phyloP scores from a whole-genome alignment of 2,329 filamentous ascomycete species.

The Pseudogymnoascus sp. region DNA sequence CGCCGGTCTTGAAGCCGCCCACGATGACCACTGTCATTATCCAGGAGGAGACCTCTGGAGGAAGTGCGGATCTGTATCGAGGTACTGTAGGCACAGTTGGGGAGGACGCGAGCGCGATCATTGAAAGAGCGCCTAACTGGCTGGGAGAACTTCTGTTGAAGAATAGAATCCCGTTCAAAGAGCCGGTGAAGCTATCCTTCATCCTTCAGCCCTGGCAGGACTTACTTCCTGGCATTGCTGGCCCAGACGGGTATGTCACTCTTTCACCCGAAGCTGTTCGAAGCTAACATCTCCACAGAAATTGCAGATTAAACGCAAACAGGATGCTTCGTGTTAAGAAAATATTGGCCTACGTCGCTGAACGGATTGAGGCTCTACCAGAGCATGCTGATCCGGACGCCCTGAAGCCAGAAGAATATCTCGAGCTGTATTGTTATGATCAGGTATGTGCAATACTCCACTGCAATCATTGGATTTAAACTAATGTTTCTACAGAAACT shows the following conservation, averaged over 20 bases:
- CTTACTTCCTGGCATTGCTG: constrained; percentile 63
- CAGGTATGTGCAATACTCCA: constrained; percentile 50
- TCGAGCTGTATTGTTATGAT: constrained; percentile 91
- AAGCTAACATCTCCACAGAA: constrained; percentile 35
- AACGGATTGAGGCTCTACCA: constrained; percentile 70
- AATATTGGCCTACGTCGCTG: constrained; percentile 83
- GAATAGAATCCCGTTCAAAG: constrained; percentile 76
- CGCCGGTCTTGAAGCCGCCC: constrained; percentile 66
- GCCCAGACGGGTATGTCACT: constrained; percentile 52
- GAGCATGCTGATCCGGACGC: constrained; percentile 49
- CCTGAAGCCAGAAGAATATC: constrained; percentile 79
- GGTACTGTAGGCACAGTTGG: constrained; percentile 75
- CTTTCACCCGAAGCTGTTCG: constrained; percentile 12
- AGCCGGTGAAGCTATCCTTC: constrained; percentile 95
- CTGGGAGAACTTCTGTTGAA: constrained; percentile 75
- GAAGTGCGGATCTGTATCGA: constrained; percentile 78
- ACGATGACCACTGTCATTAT: constrained; percentile 58
- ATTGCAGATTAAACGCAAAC: constrained; percentile 90
- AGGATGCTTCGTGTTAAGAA: constrained; percentile 94
- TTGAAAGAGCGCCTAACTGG: constrained; percentile 85
- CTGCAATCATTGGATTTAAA: not conserved
- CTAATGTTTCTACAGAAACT: constrained; percentile 35
- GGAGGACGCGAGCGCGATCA: constrained; percentile 70
- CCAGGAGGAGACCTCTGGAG: constrained; percentile 59
- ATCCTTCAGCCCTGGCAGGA: constrained; percentile 75